Evolutionary conservation across 192 early-diverging fungal species (phyloP).

Genomic region (Backusella macrospora): DNA sequence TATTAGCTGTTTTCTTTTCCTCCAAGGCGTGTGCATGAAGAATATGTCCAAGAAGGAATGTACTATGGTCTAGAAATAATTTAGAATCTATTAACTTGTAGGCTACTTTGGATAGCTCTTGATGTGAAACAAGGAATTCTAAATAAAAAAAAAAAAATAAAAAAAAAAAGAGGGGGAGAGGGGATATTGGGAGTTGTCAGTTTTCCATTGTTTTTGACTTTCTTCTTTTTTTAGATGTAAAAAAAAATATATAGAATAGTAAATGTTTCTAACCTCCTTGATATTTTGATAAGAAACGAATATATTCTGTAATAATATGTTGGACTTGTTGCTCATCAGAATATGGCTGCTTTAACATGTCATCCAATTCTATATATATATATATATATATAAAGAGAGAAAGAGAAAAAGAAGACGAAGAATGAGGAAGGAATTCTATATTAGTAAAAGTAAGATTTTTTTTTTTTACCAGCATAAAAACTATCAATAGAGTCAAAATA

Average conservation of each 20-base stretch:
- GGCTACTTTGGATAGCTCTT: slow-evolving; percentile 45
- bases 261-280: slow-evolving; percentile 37
- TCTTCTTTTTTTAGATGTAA: background rate
- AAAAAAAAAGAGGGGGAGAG: no score
- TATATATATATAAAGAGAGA: no score
- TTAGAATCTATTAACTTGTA: slow-evolving; percentile 57
- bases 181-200: no score
- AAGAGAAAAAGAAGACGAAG: no score
- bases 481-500: slow-evolving; percentile 39
- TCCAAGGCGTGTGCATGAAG: slow-evolving; percentile 33
- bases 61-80: slow-evolving; percentile 44
- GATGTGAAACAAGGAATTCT: slow-evolving; percentile 45
- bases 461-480: slow-evolving; percentile 37
- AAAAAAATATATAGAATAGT: no score
- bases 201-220: background rate
- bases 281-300: slow-evolving; percentile 37
- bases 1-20: slow-evolving; percentile 25
- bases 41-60: slow-evolving; percentile 35
- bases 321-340: slow-evolving; percentile 20
- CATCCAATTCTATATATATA: slow-evolving; percentile 38
- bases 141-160: background rate
- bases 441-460: background rate
- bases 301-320: slow-evolving; percentile 26
- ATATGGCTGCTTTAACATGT: slow-evolving; percentile 25
- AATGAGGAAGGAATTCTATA: no score